Evolutionary conservation across 2,329 filamentous ascomycete genomes (phyloP), one percentile per base, ranked within the genome.

Genomic region (Leptosphaerulina australis): DNA sequence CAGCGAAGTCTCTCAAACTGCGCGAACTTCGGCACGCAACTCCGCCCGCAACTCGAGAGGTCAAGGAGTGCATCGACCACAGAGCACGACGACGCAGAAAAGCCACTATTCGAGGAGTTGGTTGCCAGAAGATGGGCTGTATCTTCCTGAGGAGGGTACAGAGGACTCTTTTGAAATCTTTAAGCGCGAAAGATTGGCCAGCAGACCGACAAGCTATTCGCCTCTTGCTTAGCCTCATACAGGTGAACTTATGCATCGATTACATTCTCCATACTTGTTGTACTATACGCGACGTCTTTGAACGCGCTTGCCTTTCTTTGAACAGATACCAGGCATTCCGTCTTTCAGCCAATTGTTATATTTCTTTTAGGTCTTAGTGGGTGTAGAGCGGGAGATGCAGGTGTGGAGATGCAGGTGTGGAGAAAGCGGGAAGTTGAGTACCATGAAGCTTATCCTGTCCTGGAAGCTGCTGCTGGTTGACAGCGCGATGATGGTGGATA

Each of bases 121-220:
- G 62, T 31, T 66, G 17, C 62, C 62, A n/a, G 58, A 61, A 1
- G 61, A 63, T 17, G 62, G 59, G 5, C 18, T 66, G 21, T 65
- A 62, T 33, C 47, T 65, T 8, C 49, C 62, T 11, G 55, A 63
- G 12, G 62, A 64, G 12, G 61, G 59, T 1, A 58, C 55, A 9
- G 46, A 53, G 4, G 55, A 60, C 36, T 53, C 50, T 11, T 64
- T 56, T 38, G 55, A 53, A 28, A 54, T 55, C 12, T 63, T 59
- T 21, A 43, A 44, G 25, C 46, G 56, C 34, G 45, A 48, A 15
- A 51, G 45, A 24, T 34, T 60, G 29, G 48, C 38, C 8, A 59
- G 43, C 50, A 49, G 60, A 21, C 59, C 59, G 4, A 62, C 58
- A 14, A 65, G 53, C 36, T 66, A 66, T 28, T 64, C 62, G 17